Evolutionary conservation across 1,139 yeast genomes (phyloP).

Genomic region (Yamadazyma atmosphaerica): DNA sequence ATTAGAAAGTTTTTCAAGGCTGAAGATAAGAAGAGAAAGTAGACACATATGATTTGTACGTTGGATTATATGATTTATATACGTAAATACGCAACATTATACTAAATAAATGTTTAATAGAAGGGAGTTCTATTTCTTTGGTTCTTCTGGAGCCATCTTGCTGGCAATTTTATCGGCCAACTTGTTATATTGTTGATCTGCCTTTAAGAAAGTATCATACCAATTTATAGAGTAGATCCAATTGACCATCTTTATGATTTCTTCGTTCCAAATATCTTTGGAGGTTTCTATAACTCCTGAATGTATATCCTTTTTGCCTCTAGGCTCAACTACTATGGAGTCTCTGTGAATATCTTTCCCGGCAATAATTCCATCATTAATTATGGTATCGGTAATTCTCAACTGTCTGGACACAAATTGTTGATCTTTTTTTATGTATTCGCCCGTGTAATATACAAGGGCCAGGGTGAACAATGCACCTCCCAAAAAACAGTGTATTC

Average conservation of each 20-base stretch:
- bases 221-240: slow-evolving; percentile 62
- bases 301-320: slow-evolving; percentile 32
- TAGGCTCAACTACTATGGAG: slow-evolving; percentile 30
- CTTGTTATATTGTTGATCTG: slow-evolving; percentile 34
- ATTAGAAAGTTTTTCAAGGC: slow-evolving; percentile 43
- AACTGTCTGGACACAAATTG: slow-evolving; percentile 49
- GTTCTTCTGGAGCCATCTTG: slow-evolving; percentile 17
- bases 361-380: slow-evolving; percentile 51
- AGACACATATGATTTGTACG: too few relatives aligned
- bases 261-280: slow-evolving; percentile 83
- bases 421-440: slow-evolving; percentile 53
- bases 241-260: slow-evolving; percentile 63
- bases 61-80: too few relatives aligned
- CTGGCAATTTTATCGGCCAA: slow-evolving; percentile 33
- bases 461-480: slow-evolving; percentile 70
- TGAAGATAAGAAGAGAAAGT: slow-evolving; percentile 11
- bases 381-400: slow-evolving; percentile 45
- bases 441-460: slow-evolving; percentile 63
- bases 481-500: slow-evolving; percentile 68
- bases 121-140: slow-evolving; percentile 16
- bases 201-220: slow-evolving; percentile 42
- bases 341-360: slow-evolving; percentile 35
- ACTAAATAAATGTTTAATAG: too few relatives aligned
- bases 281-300: slow-evolving; percentile 55
- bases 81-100: too few relatives aligned